These are phyloP conservation scores for Sporisorium sorghi DNA, from an alignment of 1,284 basidiomycete species.

Conservation along the genomic window DNA sequence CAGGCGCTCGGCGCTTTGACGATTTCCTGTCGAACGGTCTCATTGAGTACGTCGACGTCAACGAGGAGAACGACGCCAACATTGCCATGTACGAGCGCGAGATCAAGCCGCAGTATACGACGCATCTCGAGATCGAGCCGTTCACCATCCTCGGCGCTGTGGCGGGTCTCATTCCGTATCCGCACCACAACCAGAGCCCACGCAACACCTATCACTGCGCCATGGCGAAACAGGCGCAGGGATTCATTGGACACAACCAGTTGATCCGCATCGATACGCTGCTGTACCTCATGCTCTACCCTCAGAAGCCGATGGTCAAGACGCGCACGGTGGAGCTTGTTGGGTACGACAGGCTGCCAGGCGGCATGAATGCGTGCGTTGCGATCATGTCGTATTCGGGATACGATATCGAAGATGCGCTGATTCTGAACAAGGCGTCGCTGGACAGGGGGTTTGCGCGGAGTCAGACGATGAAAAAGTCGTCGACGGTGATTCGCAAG, in stretches of 20 bases:
- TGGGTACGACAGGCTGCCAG: conserved; percentile 95
- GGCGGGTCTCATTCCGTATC: conserved; percentile 97
- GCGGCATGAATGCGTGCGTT: conserved; percentile 97
- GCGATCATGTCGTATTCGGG: conserved; percentile 99
- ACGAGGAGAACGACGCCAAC: conserved; percentile 98
- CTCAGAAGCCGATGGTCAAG: conserved; percentile 99
- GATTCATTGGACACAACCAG: conserved; percentile 99
- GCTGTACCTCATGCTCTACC: conserved; percentile 98
- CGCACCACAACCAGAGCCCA: conserved; percentile 99
- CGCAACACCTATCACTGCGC: conserved; percentile 99
- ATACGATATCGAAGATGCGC: conserved; percentile 99
- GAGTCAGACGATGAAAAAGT: conserved; percentile 97
- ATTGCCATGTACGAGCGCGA: conserved; percentile 94
- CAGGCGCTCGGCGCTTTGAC: conserved; percentile 85
- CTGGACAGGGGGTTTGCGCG: conserved; percentile 96
- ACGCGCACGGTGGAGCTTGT: conserved; percentile 90
- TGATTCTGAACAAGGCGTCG: conserved; percentile 86
- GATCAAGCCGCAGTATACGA: conserved; percentile 80
- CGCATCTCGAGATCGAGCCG: conserved; percentile 98
- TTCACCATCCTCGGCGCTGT: conserved; percentile 98
- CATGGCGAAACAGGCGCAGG: conserved; percentile 99
- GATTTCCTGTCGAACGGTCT: conserved; percentile 93
- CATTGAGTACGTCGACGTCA: conserved; percentile 99
- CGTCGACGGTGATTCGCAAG: conserved; percentile 90
- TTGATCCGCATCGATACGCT: conserved; percentile 97